Conservation (phyloP, 2,329 filamentous ascomycete species). For the Fusarium foetens region DNA sequence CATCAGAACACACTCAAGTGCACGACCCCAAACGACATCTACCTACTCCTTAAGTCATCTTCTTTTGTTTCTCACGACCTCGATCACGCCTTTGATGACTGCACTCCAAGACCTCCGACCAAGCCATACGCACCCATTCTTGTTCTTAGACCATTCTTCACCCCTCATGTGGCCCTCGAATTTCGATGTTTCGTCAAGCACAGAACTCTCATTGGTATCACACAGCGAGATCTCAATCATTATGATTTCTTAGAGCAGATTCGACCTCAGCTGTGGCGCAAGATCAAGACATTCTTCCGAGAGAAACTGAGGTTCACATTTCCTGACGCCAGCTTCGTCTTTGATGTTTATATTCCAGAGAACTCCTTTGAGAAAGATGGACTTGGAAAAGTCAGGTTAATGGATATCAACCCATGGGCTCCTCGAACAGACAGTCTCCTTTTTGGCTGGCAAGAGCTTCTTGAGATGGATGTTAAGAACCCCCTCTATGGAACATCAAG, state of each 20-base stretch:
- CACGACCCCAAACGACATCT: slow-evolving; percentile 87
- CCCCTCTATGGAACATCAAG: slow-evolving; percentile 62
- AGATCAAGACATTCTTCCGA: slow-evolving; percentile 81
- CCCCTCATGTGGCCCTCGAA: slow-evolving; percentile 88
- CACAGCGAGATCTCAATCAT: slow-evolving; percentile 89
- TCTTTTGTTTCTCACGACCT: slow-evolving; percentile 95
- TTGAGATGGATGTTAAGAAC: slow-evolving; percentile 73
- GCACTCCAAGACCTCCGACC: slow-evolving; percentile 53
- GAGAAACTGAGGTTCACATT: slow-evolving; percentile 79
- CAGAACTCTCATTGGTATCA: slow-evolving; percentile 81
- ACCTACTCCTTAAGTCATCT: slow-evolving; percentile 91
- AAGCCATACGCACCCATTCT: slow-evolving; percentile 76
- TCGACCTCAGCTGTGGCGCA: slow-evolving; percentile 71
- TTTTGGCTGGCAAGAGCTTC: slow-evolving; percentile 89
- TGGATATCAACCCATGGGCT: slow-evolving; percentile 97
- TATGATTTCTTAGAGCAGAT: slow-evolving; percentile 81
- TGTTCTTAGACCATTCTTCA: slow-evolving; percentile 87
- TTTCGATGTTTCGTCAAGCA: slow-evolving; percentile 96
- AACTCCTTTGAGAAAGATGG: slow-evolving; percentile 64
- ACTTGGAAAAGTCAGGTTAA: slow-evolving; percentile 80
- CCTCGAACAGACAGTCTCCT: slow-evolving; percentile 86
- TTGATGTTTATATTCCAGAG: slow-evolving; percentile 91
- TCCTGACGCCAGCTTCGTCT: slow-evolving; percentile 83
- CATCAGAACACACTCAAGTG: slow-evolving; percentile 93
- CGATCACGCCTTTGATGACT: slow-evolving; percentile 89